phyloP scores from a whole-genome alignment of 2,329 filamentous ascomycete species.

The Aspergillus cejpii region DNA sequence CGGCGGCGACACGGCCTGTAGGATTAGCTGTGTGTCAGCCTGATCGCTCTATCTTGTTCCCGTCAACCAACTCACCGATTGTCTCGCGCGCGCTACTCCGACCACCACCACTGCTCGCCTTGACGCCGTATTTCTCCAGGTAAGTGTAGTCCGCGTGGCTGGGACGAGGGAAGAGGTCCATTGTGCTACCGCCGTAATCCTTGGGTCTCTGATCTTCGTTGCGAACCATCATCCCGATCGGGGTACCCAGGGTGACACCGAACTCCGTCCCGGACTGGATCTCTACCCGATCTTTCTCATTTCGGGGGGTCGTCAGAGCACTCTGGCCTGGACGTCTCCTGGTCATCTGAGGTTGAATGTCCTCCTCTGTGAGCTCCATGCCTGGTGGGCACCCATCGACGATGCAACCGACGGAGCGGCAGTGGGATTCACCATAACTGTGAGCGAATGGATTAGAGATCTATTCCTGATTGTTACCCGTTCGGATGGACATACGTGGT shows the following conservation, averaged over 20 bases:
- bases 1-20: constrained; percentile 77
- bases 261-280: constrained; percentile 92
- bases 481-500: constrained; percentile 58
- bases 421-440: constrained; percentile 78
- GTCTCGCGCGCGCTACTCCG: constrained; percentile 91
- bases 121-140: constrained; percentile 92
- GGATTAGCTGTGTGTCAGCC: neutral
- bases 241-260: constrained; percentile 82
- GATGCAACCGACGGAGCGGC: constrained; percentile 87
- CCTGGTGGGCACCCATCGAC: constrained; percentile 88
- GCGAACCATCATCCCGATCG: constrained; percentile 76
- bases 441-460: neutral
- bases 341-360: constrained; percentile 93
- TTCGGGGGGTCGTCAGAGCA: constrained; percentile 80
- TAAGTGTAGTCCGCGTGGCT: constrained; percentile 97
- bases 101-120: constrained; percentile 83
- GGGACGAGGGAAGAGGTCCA: constrained; percentile 84
- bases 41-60: neutral
- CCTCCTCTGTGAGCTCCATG: constrained; percentile 72
- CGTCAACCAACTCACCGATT: constrained; percentile 55
- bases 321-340: constrained; percentile 83
- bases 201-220: constrained; percentile 91
- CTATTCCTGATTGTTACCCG: neutral
- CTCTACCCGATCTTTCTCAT: constrained; percentile 85
- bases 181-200: constrained; percentile 84